Base-by-base conservation (phyloP, 768 basidiomycete genomes). In the Lactarius pseudohatsudake region DNA sequence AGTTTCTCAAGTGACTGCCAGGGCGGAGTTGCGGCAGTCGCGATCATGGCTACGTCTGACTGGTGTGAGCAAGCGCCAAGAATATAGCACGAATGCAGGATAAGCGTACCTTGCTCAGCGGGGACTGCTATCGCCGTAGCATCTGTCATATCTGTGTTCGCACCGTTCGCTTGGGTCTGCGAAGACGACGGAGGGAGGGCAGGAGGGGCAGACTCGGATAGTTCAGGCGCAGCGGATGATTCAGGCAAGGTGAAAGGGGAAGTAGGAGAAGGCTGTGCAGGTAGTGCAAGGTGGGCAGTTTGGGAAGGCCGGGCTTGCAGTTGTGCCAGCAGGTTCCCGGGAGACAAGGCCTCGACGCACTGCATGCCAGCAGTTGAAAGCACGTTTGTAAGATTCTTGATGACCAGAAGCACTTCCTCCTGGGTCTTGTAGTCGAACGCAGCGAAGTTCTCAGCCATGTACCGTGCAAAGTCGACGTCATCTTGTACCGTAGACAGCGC, bases 371-470 rank as follows among this genome's bases (percentile, higher is more conserved):
- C 84, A 2, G 87, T 90, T 1, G 90, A 95, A 56, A 93, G 81
- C 28, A 90, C 82, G 20, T 83, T 78, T 10, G 92, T 94, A 64
- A 96, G 81, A 62, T 84, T 83, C 66, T 90, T 91, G 73, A 97
- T 85, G 28, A 98, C 88, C 5, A 90, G 87, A 61, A 98, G 79
- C 5, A 90, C 88, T 77, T 98, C 97, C 76, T 99, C 97, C 72
- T 91, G 89, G 0, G 93, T 92, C 79, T 94, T 98, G 81, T 96
- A 98, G 40, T 98, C 95, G 67, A 99, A 86, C 0, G 89, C 80
- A 0, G 95, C 84, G 65, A 98, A 89, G 73, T 98, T 98, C 75
- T 98, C 97, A 0, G 93, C 89, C 86, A 98, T 91, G 78, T 94
- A 99, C 62, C 95, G 88, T 4, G 84, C 84, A 74, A 98, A 94